Evolutionary conservation across 257 asterid genomes (phyloP), one percentile per base, ranked within the genome.

Genomic region (Craterostigma plantagineum): DNA sequence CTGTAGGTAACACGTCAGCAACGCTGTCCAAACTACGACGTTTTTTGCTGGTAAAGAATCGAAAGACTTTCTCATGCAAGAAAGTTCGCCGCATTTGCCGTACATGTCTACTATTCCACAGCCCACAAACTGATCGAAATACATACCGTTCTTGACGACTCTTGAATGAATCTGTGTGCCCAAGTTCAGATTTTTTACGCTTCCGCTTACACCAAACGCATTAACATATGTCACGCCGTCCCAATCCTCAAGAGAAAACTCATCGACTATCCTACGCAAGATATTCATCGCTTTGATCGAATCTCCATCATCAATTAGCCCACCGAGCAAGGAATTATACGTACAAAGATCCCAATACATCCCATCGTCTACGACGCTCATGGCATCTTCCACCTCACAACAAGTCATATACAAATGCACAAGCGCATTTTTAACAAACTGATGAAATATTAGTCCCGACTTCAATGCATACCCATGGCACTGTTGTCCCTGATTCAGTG

Each of bases 21-120:
- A 17, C 17, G 97, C 60, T 7, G 95, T 87, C 93, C 93, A 81
- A 0, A 76, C 63, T 41, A 73, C 92, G 55, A 72, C 85, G 17
- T 73, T 86, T 39, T 62, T 81, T 40, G 35, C 27, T 10, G 50
- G 42, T 57, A 75, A 58, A 6, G 56, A 45, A 27, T 66, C 42
- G 33, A 78, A 86, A 41, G 57, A 51, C 33, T 45, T 57, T 57
- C 71, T 64, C 56, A 75, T 68, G 8, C 44, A 47, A 4, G 23
- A 56, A 43, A 79, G 47, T 18, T 73, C 77, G 18, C 90, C 77
- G 48, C 90, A 81, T 68, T 87, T 78, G 14, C 95, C 93, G 23
- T 87, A 82, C 81, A 76, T 78, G 58, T 81, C 97, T 17, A 81
- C 52, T 3, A 69, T 51, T 15, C 90, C 68, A 18, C 85, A 73